Evolutionary conservation across 148 eudicot genomes (phyloP), one percentile per base, ranked within the genome.

Genomic region (Linanthus parryae): DNA sequence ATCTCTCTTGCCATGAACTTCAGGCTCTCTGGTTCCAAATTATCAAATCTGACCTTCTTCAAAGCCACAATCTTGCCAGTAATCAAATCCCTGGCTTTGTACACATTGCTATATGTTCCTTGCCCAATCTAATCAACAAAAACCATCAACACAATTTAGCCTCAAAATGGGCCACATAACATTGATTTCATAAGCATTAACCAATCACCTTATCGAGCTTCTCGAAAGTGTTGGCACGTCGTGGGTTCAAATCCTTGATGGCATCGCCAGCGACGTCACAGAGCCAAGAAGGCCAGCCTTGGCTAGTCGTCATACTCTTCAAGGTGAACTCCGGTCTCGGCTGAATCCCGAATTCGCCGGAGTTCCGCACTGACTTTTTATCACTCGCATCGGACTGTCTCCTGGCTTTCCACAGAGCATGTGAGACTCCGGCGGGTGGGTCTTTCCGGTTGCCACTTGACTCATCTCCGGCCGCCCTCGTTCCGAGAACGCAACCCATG

Each of bases 61-160:
- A 94, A 54, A 59, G 99, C 99, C 61, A 94, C 99, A 51, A 94
- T 74, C 52, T 92, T 84, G 48, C 99, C 99, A 29, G 82, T 87
- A 15, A 88, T 69, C 73, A 94, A 82, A 77, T 94, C 96, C 68
- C 78, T 84, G 19, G 99, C 99, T 56, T 88, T 94, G 66, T 94
- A 94, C 46, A 94, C 99, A 80, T 94, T 94, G 82, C 99, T 94
- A 67, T 94, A 94, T 10, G 99, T 94, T 61, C 99, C 99, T 82
- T 87, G 90, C 80, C 99, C 96, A 69, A 94, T 94, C 99, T 94
- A 67, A n/a, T n/a, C n/a, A 23, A 45, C 58, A n/a, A 11, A 46
- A 51, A 52, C 26, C 5, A n/a, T n/a, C n/a, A n/a, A n/a, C n/a
- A n/a, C n/a, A n/a, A n/a, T n/a, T n/a, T n/a, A n/a, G n/a, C n/a